Evolutionary conservation across 2,329 filamentous ascomycete genomes (phyloP), one percentile per base, ranked within the genome.

Genomic region (Cladosporium sp.): DNA sequence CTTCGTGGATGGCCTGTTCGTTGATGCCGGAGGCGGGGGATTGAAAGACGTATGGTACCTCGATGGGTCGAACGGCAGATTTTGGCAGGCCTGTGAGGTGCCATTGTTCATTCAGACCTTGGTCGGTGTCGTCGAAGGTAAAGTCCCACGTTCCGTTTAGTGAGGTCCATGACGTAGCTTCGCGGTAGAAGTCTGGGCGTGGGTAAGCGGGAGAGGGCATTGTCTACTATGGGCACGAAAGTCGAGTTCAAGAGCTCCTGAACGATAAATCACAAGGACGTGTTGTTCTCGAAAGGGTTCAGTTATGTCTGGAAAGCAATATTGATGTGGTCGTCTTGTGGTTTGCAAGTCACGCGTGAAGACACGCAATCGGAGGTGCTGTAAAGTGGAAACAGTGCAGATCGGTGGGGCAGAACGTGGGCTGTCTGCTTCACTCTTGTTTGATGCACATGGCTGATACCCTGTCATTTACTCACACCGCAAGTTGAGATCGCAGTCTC

Each of bases 31-130:
- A 87, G 0, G 84, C 84, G 0, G 80, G 80, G 4, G 80, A 79
- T 67, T 88, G 86, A 64, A 87, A 88, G 1, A 83, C 84, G 62
- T 81, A 89, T 0, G 85, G 85, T 0, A 88, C 84, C 35, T 78
- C 74, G 60, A 88, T 88, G 9, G 77, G 74, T 24, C 76, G 75
- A 66, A 80, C 83, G 12, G 69, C 64, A 58, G 80, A 70, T 9
- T 71, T 64, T 1, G 82, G 82, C 2, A 86, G 70, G 13, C 80
- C 78, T 1, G 69, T 68, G 4, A 76, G 57, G 5, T 85, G 80
- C 84, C 85, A 88, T 40, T 70, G 65, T 24, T 78, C 68, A 3
- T 65, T 58, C 1, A 84, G 72, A 0, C 86, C 85, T 44, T 77
- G 67, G 64, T 88, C 84, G 50, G 79, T 74, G 65, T 88, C 85